Base-by-base conservation (phyloP, 306 rosid genomes). In the Glycyrrhiza uralensis region DNA sequence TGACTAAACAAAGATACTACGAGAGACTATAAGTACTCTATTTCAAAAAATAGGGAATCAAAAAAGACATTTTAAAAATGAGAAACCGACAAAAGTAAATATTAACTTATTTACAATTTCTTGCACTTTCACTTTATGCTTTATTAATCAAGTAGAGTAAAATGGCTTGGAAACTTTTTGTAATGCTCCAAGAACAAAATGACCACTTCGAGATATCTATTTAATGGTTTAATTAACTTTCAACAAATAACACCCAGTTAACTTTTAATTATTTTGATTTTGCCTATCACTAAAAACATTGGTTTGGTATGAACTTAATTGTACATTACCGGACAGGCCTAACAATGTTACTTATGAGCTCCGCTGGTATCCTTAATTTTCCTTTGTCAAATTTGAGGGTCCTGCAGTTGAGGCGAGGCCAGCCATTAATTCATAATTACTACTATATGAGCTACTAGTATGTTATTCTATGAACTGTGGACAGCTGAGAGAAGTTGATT, bases 401-500 rank as follows among this genome's bases (percentile, higher is more conserved):
- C 41, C 17, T 41, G 55, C 18, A 42, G 66, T 39, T 77, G 65
- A 68, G 80, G 59, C 8, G 13, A 70, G 33, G 28, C 33, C 36
- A 44, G 69, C 26, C 67, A 70, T 75, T 64, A 52, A 65, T 58
- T 84, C 54, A 46, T 15, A 74, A 77, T 82, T 67, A 52, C 24
- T 75, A 79, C 72, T 79, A 50, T 78, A 59, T 56, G 66, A 59
- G 72, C 68, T 6, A 6, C 15, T 60, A 6, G 2, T 41, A 1
- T 24, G 5, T 33, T 17, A 14, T 36, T 41, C 77, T 50, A 5
- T 45, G 13, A 6, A 47, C 41, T 46, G 74, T 79, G 30, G 73
- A 81, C 87, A 85, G 85, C 76, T 69, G 49, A 66, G 15, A 67
- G 69, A 85, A 76, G 63, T 79, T 55, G 92, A 85, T 85, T 83